Evolutionary conservation across 1,284 basidiomycete genomes (phyloP).

Genomic region (Stereum hirsutum): DNA sequence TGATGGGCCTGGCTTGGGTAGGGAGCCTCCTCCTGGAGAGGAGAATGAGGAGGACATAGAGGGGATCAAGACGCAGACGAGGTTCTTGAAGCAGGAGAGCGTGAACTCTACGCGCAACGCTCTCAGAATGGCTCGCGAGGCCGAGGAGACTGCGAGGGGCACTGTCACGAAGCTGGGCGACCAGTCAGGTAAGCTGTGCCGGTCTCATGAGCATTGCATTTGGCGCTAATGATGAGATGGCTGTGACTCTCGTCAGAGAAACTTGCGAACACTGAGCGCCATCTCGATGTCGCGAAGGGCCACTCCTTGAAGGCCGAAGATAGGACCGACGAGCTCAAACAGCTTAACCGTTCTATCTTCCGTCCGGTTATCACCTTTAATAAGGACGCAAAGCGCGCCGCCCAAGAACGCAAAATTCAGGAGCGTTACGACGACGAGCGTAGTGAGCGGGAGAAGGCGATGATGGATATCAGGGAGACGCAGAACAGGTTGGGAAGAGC

Average conservation of each 20-base stretch:
- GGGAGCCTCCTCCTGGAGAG: too few species aligned
- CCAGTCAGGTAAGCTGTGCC: constrained; percentile 75
- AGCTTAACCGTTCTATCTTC: constrained; percentile 94
- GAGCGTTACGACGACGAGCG: constrained; percentile 88
- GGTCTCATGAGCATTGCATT: neutral
- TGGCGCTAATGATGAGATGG: constrained; percentile 5
- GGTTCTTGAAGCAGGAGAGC: constrained; percentile 89
- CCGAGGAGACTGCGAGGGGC: constrained; percentile 90
- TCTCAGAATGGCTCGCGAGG: constrained; percentile 85
- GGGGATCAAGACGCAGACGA: constrained; percentile 91
- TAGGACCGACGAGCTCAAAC: constrained; percentile 88
- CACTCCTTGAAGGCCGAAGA: constrained; percentile 88
- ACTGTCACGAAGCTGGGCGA: constrained; percentile 86
- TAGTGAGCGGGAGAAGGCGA: constrained; percentile 75
- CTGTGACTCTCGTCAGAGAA: constrained; percentile 43
- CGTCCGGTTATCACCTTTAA: constrained; percentile 85
- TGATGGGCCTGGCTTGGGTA: constrained; percentile 42
- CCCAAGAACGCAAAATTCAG: constrained; percentile 84
- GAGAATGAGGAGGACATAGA: constrained; percentile 96
- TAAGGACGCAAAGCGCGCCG: constrained; percentile 86
- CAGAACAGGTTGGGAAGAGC: constrained; percentile 82
- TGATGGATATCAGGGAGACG: constrained; percentile 80
- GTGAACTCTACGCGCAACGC: constrained; percentile 90
- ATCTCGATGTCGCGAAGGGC: constrained; percentile 90
- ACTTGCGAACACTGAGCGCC: constrained; percentile 92